Conservation (phyloP, 257 asterid genomes). For the Mitragyna speciosa region DNA sequence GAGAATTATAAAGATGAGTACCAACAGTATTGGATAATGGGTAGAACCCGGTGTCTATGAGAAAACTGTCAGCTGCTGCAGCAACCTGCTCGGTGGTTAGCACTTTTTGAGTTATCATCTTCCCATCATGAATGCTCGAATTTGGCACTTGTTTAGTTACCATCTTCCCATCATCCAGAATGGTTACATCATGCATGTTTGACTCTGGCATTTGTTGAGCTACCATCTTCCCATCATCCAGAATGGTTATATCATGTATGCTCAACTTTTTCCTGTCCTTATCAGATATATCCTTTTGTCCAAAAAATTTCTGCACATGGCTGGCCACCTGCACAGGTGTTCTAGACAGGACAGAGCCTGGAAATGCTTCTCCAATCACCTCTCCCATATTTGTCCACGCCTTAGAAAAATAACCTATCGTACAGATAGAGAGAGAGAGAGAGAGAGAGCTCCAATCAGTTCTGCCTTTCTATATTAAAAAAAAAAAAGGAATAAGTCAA, state of each 20-base stretch:
- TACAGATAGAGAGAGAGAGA: background rate
- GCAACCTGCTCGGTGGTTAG: background rate
- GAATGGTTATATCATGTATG: constrained; percentile 11
- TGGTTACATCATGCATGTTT: constrained; percentile 13
- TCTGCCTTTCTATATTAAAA: background rate
- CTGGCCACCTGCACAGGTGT: constrained; percentile 30
- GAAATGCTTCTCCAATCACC: constrained; percentile 36
- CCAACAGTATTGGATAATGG: background rate
- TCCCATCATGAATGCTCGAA: constrained; percentile 11
- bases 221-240: constrained; percentile 17
- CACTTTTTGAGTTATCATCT: constrained; percentile 4
- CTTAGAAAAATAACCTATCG: constrained; percentile 27
- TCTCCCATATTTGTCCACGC: constrained; percentile 19
- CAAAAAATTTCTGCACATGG: constrained; percentile 29
- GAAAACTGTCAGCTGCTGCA: constrained; percentile 2
- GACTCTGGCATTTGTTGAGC: background rate
- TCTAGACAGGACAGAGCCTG: constrained; percentile 21
- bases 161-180: constrained; percentile 14
- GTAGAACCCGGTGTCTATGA: background rate
- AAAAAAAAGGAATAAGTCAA: too few relatives aligned
- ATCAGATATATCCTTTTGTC: background rate
- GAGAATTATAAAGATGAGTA: background rate
- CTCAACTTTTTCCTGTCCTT: constrained; percentile 11
- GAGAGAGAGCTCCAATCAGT: background rate
- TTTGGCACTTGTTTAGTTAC: background rate